Base-by-base conservation (phyloP, 345 rosid species). In the Pelargonium nanum region DNA sequence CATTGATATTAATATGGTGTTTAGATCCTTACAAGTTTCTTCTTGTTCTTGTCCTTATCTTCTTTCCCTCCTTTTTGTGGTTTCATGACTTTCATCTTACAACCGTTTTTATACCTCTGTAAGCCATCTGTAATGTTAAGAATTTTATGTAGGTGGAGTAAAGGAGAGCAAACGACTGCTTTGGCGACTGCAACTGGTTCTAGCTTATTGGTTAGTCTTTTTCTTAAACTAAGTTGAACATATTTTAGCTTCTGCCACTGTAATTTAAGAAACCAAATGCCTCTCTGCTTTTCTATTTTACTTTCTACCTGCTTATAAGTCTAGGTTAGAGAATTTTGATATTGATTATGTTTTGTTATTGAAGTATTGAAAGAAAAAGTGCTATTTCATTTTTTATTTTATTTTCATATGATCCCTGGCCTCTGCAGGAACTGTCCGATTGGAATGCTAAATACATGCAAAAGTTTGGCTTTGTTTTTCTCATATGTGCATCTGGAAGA, bases 151-250 rank as follows among this genome's bases (percentile, higher is more conserved):
- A 83, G 89, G 66, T 78, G 84, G 83, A 87, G 96, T 60, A 80
- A 74, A 56, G 80, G 85, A 62, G 98, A 92, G 76, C 96, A 92
- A 69, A 81, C 98, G 19, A 81, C 85, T 17, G 98, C 97, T 65
- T 65, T 89, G 26, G 85, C 97, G 30, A 81, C 97, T 63, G 85
- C 96, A 58, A 77, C 91, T 60, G 66, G 53, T 77, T 76, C 88
- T 65, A 78, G 72, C 71, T 80, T 79, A 60, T 79, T 81, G 89
- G 97, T 86, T 61, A 28, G 61, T 0, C 60, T 69, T 44, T 57
- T 44, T 62, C 23, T 70, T 40, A 40, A 62, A 20, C 20, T 12
- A 30, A 30, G 10, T 6, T 30, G 10, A 12, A 5, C 40, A 30
- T 30, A 30, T 5, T 6, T 30, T 5, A 30, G 10, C 40, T 5